Conservation (phyloP, 495 filamentous ascomycete genomes). For the Lophium mytilinum region DNA sequence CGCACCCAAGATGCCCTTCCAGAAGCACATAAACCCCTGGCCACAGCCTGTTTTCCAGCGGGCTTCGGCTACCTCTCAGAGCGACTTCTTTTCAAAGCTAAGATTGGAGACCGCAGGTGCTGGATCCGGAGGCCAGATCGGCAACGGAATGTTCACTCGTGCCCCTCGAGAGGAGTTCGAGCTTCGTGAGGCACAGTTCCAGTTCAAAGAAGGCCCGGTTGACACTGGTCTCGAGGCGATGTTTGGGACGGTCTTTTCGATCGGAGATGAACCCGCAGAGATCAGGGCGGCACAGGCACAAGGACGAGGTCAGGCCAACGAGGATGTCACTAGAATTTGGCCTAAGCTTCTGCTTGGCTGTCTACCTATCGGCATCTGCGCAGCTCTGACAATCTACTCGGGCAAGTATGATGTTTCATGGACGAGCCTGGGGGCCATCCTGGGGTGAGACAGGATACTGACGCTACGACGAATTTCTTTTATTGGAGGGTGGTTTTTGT, state of each 20-base stretch:
- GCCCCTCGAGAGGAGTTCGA: not conserved
- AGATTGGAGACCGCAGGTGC: not conserved
- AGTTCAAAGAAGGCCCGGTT: slow-evolving; percentile 1
- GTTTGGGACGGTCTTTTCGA: slow-evolving; percentile 13
- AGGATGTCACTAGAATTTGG: not conserved
- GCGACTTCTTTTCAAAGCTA: slow-evolving; percentile 37
- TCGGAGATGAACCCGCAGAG: slow-evolving; percentile 7
- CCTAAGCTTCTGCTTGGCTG: not conserved
- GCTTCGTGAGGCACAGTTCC: not conserved
- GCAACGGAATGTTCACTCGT: no score
- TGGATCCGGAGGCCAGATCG: not conserved
- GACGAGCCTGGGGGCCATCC: not conserved
- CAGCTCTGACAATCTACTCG: no score
- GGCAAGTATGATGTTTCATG: no score
- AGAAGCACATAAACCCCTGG: slow-evolving; percentile 53
- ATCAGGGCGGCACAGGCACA: not conserved
- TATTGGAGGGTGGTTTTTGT: not conserved
- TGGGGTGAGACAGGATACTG: not conserved
- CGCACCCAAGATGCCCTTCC: slow-evolving; percentile 56
- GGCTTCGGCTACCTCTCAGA: slow-evolving; percentile 33
- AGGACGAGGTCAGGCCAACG: not conserved
- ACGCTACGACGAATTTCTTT: not conserved
- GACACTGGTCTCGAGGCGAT: slow-evolving; percentile 16
- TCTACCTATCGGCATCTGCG: not conserved
- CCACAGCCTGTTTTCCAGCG: slow-evolving; percentile 40